A percentile compares a stretch with the other conserved stretches of the same genome.
Evolutionary conservation across 176 grass and related monocot species (phyloP).

Genomic region (Triticum monococcum): DNA sequence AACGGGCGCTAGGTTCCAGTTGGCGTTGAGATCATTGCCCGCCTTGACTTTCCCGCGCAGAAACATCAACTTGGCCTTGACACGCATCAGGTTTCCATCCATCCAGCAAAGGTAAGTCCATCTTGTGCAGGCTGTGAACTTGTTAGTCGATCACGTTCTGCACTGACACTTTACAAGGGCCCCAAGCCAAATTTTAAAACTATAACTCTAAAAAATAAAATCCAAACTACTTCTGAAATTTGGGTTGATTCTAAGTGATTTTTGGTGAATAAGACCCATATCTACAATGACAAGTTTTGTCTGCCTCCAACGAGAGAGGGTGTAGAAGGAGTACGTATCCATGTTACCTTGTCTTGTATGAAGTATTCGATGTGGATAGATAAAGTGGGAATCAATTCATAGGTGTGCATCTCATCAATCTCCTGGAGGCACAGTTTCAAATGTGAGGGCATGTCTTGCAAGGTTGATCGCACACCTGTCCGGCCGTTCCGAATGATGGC

Average conservation of each 20-base stretch:
- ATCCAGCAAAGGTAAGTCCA: not conserved
- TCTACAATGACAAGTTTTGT: too few species aligned
- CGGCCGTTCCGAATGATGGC: not conserved
- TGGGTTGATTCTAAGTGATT: too few species aligned
- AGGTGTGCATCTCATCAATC: not conserved
- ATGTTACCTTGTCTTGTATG: not conserved
- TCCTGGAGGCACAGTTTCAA: slow-evolving; percentile 26
- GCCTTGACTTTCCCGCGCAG: not conserved
- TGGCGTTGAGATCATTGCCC: slow-evolving; percentile 23
- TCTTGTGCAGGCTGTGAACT: not conserved
- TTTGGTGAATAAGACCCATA: too few species aligned
- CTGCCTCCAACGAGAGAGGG: too few species aligned
- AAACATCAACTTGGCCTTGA: not conserved
- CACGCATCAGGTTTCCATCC: not conserved
- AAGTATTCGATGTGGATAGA: slow-evolving; percentile 38
- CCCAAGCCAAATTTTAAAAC: not conserved
- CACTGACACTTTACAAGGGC: not conserved
- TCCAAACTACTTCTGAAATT: too few species aligned
- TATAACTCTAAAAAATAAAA: too few species aligned
- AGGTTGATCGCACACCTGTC: slow-evolving; percentile 7
- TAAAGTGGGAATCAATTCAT: not conserved
- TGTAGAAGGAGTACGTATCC: not conserved
- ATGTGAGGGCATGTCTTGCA: slow-evolving; percentile 12
- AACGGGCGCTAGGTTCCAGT: not conserved
- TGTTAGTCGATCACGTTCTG: too few species aligned